Conservation (phyloP, 2,329 filamentous ascomycete genomes). For the Macrophomina phaseolina region DNA sequence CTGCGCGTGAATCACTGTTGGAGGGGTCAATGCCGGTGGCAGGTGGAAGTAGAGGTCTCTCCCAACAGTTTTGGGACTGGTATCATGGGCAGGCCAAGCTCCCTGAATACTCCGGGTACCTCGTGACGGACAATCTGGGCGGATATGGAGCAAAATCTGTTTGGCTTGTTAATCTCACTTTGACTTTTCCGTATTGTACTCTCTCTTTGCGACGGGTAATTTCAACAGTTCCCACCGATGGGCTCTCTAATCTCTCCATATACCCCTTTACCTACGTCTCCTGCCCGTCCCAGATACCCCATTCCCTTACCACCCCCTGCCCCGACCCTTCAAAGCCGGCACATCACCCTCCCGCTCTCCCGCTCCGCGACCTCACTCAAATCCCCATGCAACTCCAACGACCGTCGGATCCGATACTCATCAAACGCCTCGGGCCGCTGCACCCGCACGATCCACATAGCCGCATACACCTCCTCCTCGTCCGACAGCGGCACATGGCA, state of each 20-base stretch:
- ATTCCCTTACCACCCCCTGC: too few species aligned
- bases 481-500: conserved; percentile 18
- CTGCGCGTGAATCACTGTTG: conserved; percentile 42
- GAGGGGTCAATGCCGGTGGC: conserved; percentile 38
- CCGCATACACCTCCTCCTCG: conserved; percentile 16
- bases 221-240: too few species aligned
- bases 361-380: neutral
- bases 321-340: neutral
- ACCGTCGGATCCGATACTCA: conserved; percentile 13
- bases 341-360: conserved; percentile 14
- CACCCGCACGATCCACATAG: conserved; percentile 21
- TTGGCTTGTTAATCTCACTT: too few species aligned
- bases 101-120: neutral
- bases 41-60: conserved; percentile 47
- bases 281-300: too few species aligned
- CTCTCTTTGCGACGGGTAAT: too few species aligned
- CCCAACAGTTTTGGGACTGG: conserved; percentile 51
- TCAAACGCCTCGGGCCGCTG: conserved; percentile 10
- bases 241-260: too few species aligned
- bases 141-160: too few species aligned
- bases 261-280: too few species aligned
- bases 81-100: conserved; percentile 39
- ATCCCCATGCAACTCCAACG: conserved; percentile 20
- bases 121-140: too few species aligned
- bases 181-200: too few species aligned